These are phyloP conservation scores for Paecilomyces dactylethromorphus DNA, from an alignment of 2,329 filamentous ascomycete genomes.

Conservation along the genomic window DNA sequence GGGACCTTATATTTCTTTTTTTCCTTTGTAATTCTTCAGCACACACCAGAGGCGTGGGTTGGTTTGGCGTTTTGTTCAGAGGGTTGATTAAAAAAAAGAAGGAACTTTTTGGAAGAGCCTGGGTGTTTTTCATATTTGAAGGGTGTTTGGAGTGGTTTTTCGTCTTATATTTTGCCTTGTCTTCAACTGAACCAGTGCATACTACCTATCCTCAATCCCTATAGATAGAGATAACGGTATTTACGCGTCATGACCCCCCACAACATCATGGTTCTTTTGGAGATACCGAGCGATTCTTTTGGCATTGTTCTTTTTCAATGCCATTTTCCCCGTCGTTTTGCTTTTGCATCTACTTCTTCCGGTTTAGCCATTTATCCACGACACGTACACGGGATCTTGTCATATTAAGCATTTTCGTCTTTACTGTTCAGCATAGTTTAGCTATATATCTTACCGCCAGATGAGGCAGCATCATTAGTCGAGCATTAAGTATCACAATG, in stretches of 20 bases:
- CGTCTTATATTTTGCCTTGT: not conserved
- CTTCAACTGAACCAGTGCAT: constrained; percentile 1
- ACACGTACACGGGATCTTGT: not conserved
- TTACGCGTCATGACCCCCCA: constrained; percentile 1
- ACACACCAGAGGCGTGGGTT: not conserved
- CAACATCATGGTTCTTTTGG: constrained; percentile 1
- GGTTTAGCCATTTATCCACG: not conserved
- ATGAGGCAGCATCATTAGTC: not conserved
- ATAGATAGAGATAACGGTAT: not conserved
- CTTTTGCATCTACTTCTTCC: not conserved
- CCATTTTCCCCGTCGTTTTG: not conserved
- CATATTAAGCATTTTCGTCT: not conserved
- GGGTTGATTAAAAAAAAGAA: not conserved
- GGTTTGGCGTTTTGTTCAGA: not conserved
- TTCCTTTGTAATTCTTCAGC: not conserved
- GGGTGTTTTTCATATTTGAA: not conserved
- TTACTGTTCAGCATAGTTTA: not conserved
- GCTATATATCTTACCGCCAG: not conserved
- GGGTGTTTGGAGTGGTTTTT: not conserved
- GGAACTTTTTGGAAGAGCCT: not conserved
- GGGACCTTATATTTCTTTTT: not conserved
- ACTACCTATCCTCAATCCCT: not conserved
- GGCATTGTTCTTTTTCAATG: not conserved
- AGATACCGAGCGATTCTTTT: not conserved
- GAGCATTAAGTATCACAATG: no score